Evolutionary conservation across 257 asterid species (phyloP).

Genomic region (Solanum medicagineum): DNA sequence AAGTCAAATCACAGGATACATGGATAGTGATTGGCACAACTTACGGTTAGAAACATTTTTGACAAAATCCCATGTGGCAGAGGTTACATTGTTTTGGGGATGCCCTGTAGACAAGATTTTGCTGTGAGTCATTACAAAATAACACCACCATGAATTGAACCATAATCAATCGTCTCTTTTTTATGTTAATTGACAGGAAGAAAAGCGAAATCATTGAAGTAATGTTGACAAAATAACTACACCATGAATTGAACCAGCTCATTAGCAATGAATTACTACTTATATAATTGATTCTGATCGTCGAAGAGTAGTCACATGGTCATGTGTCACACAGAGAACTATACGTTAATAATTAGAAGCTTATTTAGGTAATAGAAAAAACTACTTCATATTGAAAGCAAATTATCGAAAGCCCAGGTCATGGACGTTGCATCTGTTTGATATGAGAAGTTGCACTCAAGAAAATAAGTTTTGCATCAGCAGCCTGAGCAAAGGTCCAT

Average conservation of each 20-base stretch:
- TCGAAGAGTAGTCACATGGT: not conserved
- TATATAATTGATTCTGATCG: not conserved
- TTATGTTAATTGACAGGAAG: not conserved
- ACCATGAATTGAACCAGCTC: not conserved
- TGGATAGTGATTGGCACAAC: not conserved
- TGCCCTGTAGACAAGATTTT: slow-evolving; percentile 38
- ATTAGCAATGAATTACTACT: not conserved
- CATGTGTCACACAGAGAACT: not conserved
- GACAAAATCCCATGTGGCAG: slow-evolving; percentile 59
- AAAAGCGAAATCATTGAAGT: not conserved
- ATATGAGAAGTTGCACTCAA: no score
- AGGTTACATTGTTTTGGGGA: slow-evolving; percentile 34
- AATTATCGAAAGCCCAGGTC: no score
- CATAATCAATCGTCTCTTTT: not conserved
- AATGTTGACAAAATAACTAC: not conserved
- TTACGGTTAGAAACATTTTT: slow-evolving; percentile 46
- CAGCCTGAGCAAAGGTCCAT: not conserved
- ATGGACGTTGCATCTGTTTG: no score
- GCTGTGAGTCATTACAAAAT: not conserved
- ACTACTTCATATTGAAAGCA: no score
- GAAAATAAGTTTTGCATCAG: not conserved
- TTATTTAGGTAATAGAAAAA: no score
- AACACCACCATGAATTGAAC: not conserved
- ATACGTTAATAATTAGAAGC: not conserved
- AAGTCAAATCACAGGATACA: not conserved